Conservation (phyloP, 805 yeast species). For the Pichia nakasei region DNA sequence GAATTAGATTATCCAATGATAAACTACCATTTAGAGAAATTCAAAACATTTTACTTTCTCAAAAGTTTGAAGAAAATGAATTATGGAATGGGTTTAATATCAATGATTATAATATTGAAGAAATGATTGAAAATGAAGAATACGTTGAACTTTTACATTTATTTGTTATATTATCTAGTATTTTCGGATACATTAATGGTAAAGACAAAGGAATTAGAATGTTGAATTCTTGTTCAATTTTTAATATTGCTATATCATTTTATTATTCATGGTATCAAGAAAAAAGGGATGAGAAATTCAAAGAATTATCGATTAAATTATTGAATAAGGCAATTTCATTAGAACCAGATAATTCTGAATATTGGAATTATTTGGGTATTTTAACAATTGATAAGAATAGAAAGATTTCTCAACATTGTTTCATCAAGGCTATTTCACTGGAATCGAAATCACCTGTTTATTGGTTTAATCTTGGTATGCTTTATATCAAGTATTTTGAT, state of each 20-base stretch:
- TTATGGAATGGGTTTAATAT: constrained; percentile 2
- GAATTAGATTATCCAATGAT: constrained; percentile 44
- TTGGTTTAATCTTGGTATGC: constrained; percentile 78
- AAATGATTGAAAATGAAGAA: constrained; percentile 27
- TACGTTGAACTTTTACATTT: neutral
- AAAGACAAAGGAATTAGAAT: constrained; percentile 32
- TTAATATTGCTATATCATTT: constrained; percentile 65
- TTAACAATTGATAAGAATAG: constrained; percentile 59
- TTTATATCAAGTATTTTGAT: constrained; percentile 65
- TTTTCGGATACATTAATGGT: constrained; percentile 3
- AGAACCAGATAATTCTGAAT: constrained; percentile 60
- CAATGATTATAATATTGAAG: neutral
- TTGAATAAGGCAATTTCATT: constrained; percentile 61
- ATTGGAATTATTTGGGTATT: constrained; percentile 81
- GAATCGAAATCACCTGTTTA: constrained; percentile 57
- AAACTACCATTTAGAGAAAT: constrained; percentile 37
- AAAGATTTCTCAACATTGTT: constrained; percentile 84
- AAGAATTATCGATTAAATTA: constrained; percentile 45
- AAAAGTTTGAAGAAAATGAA: neutral
- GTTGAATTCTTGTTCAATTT: constrained; percentile 45
- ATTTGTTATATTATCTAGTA: constrained; percentile 32
- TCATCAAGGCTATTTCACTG: constrained; percentile 68
- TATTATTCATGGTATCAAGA: constrained; percentile 39
- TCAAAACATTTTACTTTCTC: constrained; percentile 23
- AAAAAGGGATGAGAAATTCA: constrained; percentile 17